Percentiles rank a stretch among this genome's conserved stretches.
Conservation (phyloP, 192 early-diverging fungal genomes). For the Linderina pennispora region DNA sequence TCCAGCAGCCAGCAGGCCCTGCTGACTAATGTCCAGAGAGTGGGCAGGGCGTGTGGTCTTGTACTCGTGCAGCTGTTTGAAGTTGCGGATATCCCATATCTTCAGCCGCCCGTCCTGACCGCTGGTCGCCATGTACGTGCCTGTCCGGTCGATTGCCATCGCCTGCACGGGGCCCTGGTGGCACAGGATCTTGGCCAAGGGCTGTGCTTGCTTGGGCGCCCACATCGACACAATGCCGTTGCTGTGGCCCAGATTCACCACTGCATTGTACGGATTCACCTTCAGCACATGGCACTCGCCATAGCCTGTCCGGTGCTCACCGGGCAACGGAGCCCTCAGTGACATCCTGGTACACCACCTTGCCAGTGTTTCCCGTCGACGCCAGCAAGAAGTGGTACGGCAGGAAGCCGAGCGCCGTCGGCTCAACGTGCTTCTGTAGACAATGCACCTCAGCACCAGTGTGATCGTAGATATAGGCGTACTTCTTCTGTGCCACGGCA, state of each 20-base stretch:
- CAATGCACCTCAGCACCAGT: slow-evolving; percentile 88
- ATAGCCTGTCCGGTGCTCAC: slow-evolving; percentile 68
- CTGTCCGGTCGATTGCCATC: slow-evolving; percentile 72
- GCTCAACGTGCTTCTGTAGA: slow-evolving; percentile 73
- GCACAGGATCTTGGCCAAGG: slow-evolving; percentile 92
- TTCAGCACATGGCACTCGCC: slow-evolving; percentile 78
- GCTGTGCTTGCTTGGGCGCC: slow-evolving; percentile 76
- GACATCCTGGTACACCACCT: slow-evolving; percentile 88
- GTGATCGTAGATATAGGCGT: slow-evolving; percentile 91
- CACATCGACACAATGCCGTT: slow-evolving; percentile 89
- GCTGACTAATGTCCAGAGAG: slow-evolving; percentile 75
- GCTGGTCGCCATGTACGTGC: slow-evolving; percentile 85
- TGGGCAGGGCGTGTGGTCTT: slow-evolving; percentile 70
- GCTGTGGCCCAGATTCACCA: slow-evolving; percentile 85
- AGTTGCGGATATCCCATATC: slow-evolving; percentile 89
- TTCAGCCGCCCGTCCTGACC: slow-evolving; percentile 88
- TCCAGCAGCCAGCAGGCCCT: slow-evolving; percentile 76
- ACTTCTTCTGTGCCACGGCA: slow-evolving; percentile 93
- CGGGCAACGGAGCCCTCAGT: slow-evolving; percentile 82
- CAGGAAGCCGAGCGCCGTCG: slow-evolving; percentile 80
- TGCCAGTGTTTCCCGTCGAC: slow-evolving; percentile 73
- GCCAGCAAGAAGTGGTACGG: slow-evolving; percentile 90
- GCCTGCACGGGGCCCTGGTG: slow-evolving; percentile 82
- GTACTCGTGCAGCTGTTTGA: slow-evolving; percentile 75
- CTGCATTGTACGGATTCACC: slow-evolving; percentile 87